Base-by-base conservation (phyloP, 2,329 filamentous ascomycete species). In the Aureobasidium mangrovei region DNA sequence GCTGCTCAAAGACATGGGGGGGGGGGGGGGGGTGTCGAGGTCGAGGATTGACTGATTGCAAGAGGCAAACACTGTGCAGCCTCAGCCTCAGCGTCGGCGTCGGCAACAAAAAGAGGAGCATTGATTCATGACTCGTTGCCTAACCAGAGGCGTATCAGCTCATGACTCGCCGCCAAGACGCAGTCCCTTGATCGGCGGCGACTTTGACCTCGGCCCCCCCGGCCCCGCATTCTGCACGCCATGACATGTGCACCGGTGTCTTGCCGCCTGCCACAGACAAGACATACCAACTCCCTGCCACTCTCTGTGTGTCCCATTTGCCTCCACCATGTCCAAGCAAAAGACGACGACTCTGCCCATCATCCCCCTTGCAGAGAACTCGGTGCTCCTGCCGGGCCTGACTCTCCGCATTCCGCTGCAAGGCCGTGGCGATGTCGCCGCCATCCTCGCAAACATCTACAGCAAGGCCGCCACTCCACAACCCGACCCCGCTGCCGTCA, bases 361-460 rank as follows among this genome's bases (percentile, higher is more conserved):
- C 63, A 85, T 97, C 61, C 88, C 90, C 36, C 80, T 97, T 41
- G 82, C 88, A 52, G 83, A 85, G 65, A 86, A 85, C 60, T 81
- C 83, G 58, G 86, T 96, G 61, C 82, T 97, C 39, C 80, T 95
- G 7, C 93, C 93, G 3, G 89, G 90, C 58, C 83, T 91, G 55
- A 83, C 91, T 48, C 80, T 95, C 62, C 86, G 91, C 62, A 86
- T 97, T 60, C 83, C 88, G 53, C 85, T 96, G 51, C 82, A 85
- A 39, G 84, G 85, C 69, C 88, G 91, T 49, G 83, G 88, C 61
- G 93, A 97, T 70, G 85, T 97, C 61, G 85, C 89, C 52, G 87
- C 91, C 48, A 81, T 97, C 42, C 82, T 98, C 55, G 87, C 90
- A 24, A 84, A 85, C 62, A 81, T 95, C 57, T 91, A 95, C 71